Evolutionary conservation across 164 flowering plant species (phyloP).

Genomic region (Brasenia schreberi): DNA sequence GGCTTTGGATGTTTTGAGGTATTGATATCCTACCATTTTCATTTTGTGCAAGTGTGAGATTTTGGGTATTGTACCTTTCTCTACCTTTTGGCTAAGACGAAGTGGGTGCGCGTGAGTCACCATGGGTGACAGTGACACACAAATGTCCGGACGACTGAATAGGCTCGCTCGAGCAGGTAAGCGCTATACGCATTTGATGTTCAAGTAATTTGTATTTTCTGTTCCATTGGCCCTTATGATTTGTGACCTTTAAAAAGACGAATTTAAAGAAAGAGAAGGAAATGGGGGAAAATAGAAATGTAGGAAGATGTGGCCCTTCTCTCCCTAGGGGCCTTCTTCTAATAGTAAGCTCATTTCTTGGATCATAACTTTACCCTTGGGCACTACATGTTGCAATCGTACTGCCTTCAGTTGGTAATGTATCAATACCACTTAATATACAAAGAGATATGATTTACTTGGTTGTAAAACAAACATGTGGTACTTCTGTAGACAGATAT

Average conservation of each 20-base stretch:
- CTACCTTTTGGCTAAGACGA: neutral
- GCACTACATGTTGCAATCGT: too few species aligned
- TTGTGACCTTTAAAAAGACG: neutral
- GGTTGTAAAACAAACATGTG: too few species aligned
- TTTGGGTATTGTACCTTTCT: slow-evolving; percentile 12
- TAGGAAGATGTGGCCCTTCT: too few species aligned
- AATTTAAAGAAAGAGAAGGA: neutral
- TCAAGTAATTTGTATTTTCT: neutral
- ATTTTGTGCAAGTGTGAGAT: slow-evolving; percentile 3
- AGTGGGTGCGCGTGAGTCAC: slow-evolving; percentile 12
- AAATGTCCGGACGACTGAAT: slow-evolving; percentile 40
- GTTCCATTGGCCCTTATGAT: neutral
- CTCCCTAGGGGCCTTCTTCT: too few species aligned
- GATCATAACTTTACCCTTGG: too few species aligned
- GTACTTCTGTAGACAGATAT: too few species aligned
- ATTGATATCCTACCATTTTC: neutral
- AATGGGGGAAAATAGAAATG: too few species aligned
- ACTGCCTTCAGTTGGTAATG: too few species aligned
- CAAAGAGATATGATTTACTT: too few species aligned
- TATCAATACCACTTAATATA: too few species aligned
- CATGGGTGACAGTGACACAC: slow-evolving; percentile 30
- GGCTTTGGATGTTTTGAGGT: slow-evolving; percentile 4
- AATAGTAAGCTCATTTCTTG: too few species aligned
- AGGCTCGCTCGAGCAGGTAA: slow-evolving; percentile 21
- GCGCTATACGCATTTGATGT: neutral